Evolutionary conservation across 139 green algal genomes (phyloP), one percentile per base, ranked within the genome.

Genomic region (Chlamydomonas incerta): DNA sequence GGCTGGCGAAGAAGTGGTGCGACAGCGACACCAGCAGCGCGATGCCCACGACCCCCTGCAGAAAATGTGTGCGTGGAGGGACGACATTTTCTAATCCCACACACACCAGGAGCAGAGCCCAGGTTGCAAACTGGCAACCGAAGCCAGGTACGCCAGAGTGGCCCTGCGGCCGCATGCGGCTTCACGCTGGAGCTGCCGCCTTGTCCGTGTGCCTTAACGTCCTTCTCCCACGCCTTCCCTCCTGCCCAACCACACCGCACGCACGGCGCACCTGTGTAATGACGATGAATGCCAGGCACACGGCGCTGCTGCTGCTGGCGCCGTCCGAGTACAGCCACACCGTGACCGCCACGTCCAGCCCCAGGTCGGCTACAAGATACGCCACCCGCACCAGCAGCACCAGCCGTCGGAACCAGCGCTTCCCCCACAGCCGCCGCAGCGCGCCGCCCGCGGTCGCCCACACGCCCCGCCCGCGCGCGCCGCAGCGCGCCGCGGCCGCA

Each of bases 241-340:
- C n/a, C n/a, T n/a, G n/a, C n/a, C n/a, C 41, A 50, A 50, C 41
- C 41, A 50, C 41, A n/a, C n/a, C n/a, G n/a, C n/a, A n/a, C 41
- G 41, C 41, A 8, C 41, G 41, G 41, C 41, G 41, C 52, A 80
- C 31, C 76, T 91, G 87, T 3, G 87, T 75, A 1, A 81, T 33
- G 1, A 73, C n/a, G 11, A 92, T 72, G 68, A 92, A 92, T 3
- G 63, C 80, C 50, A 82, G 72, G 52, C 88, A 92, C 31, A 89
- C 84, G 3, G 57, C 80, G 5, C 41, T 28, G 21, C 74, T 47
- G 17, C 11, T 74, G 23, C 34, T 0, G 37, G 72, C 80, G 2
- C 80, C 84, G 31, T 92, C 80, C 4, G 0, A 11, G 1, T 46
- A 83, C 50, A 92, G 80, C 88, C 88, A 92, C 33, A 87, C 67